phyloP scores from a whole-genome alignment of 1,139 yeast species.

The Groenewaldozyma auringiensis region DNA sequence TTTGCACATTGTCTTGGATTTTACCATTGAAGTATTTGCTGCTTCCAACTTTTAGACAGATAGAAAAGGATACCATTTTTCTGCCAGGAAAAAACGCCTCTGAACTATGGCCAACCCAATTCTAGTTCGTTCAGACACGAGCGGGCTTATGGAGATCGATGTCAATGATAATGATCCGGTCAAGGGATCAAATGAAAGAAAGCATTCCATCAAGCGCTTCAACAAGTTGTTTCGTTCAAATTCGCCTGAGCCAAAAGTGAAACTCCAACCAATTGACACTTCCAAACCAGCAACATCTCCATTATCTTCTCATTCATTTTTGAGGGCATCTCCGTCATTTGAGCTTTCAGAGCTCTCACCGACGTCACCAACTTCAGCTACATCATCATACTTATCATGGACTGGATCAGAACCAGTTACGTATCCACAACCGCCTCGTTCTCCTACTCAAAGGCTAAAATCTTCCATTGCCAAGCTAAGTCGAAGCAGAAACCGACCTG shows the following conservation, averaged over 20 bases:
- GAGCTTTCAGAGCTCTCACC: not conserved
- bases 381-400: not conserved
- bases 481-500: not conserved
- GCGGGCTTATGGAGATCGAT: not conserved
- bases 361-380: not conserved
- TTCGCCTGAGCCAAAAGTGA: not conserved
- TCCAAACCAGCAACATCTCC: too few relatives aligned
- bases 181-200: not conserved
- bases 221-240: not conserved
- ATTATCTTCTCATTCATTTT: not conserved
- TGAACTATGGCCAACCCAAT: not conserved
- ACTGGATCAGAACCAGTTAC: not conserved
- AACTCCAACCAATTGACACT: not conserved
- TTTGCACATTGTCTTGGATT: too few relatives aligned
- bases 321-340: not conserved
- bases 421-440: not conserved
- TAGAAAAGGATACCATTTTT: too few relatives aligned
- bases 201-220: not conserved
- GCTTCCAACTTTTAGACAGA: too few relatives aligned
- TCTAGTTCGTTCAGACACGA: not conserved
- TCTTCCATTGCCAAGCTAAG: not conserved
- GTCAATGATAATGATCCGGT: not conserved
- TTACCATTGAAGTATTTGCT: too few relatives aligned
- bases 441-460: not conserved
- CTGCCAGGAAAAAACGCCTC: too few relatives aligned